Evolutionary conservation across 768 basidiomycete genomes (phyloP), one percentile per base, ranked within the genome.

Genomic region (Mycena vitilis): DNA sequence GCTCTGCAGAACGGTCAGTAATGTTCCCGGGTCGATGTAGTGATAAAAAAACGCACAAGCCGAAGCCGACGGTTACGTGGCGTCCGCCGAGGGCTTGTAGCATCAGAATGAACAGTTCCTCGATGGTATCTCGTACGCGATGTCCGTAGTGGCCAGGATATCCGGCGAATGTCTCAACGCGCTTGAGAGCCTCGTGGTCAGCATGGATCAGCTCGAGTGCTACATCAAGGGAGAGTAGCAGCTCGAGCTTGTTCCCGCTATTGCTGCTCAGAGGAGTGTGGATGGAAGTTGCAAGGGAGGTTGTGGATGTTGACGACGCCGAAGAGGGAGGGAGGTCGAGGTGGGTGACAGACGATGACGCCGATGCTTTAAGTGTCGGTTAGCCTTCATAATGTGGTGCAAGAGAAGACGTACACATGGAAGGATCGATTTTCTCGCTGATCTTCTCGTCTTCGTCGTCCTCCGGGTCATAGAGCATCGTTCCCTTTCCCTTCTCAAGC

Each of bases 121-220:
- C 96, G 65, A 98, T 92, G 2, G 95, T 95, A 75, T 98, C 96
- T 37, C 90, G 84, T 2, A 99, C 96, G 4, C 93, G 90, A 68
- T 88, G 88, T 5, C 98, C 97, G 68, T 93, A 95, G 65, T 88
- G 86, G 0, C 95, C 94, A 0, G 96, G 95, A 76, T 98, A 99
- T 11, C 86, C 87, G 0, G 88, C 83, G 77, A 99, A 99, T 3
- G 91, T 95, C 75, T 99, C 95, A 2, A 95, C 90, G 15, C 98
- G 89, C 78, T 99, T 98, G 48, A 96, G 85, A 0, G 92, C 88
- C 69, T 98, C 96, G 59, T 96, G 92, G 74, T 95, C 92, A 0
- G 94, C 91, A 69, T 99, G 96, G 63, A 99, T 96, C 44, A 99
- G 86, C 74, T 96, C 92, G 0, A 99, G 84, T 0, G 95, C 94